Percentiles rank a stretch among this genome's conserved stretches.
phyloP scores from a whole-genome alignment of 805 yeast species.

The Torulaspora franciscae region DNA sequence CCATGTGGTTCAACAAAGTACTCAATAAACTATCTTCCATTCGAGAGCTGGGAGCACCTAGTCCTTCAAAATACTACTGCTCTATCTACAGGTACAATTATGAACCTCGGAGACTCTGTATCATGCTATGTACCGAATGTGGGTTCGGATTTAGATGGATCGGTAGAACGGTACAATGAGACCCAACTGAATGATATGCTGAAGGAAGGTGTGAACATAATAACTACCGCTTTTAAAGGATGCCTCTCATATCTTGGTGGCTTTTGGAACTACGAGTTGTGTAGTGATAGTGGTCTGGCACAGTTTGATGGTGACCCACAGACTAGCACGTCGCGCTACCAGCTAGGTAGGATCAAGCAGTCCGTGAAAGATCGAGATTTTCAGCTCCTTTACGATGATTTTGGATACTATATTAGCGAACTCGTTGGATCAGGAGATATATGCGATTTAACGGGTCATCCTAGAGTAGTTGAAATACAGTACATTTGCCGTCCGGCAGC shows the following conservation, averaged over 20 bases:
- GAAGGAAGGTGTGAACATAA: slow-evolving; percentile 17
- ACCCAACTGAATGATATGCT: slow-evolving; percentile 13
- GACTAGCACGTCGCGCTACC: slow-evolving; percentile 11
- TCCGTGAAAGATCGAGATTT: slow-evolving; percentile 19
- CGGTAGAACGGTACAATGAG: slow-evolving; percentile 8
- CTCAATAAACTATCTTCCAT: slow-evolving; percentile 19
- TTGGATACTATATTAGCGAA: slow-evolving; percentile 35
- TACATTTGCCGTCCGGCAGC: slow-evolving; percentile 47
- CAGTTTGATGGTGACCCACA: slow-evolving; percentile 41
- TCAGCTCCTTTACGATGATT: slow-evolving; percentile 34
- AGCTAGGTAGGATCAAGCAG: slow-evolving; percentile 29
- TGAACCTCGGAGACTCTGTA: slow-evolving; percentile 18
- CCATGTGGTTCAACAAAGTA: slow-evolving; percentile 19
- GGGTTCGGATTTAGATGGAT: slow-evolving; percentile 2
- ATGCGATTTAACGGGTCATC: slow-evolving; percentile 55
- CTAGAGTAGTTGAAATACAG: slow-evolving; percentile 50
- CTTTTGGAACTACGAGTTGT: slow-evolving; percentile 54
- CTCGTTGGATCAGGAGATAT: slow-evolving; percentile 46
- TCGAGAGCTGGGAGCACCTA: slow-evolving; percentile 15
- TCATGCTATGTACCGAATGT: slow-evolving; percentile 24
- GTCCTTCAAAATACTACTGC: slow-evolving; percentile 13
- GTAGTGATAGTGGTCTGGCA: slow-evolving; percentile 44
- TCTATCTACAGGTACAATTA: slow-evolving; percentile 15
- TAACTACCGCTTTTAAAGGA: slow-evolving; percentile 14
- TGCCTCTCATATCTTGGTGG: slow-evolving; percentile 35